Evolutionary conservation across 2,329 filamentous ascomycete genomes (phyloP).

Genomic region (Hymenotorrendiella dingleyae): DNA sequence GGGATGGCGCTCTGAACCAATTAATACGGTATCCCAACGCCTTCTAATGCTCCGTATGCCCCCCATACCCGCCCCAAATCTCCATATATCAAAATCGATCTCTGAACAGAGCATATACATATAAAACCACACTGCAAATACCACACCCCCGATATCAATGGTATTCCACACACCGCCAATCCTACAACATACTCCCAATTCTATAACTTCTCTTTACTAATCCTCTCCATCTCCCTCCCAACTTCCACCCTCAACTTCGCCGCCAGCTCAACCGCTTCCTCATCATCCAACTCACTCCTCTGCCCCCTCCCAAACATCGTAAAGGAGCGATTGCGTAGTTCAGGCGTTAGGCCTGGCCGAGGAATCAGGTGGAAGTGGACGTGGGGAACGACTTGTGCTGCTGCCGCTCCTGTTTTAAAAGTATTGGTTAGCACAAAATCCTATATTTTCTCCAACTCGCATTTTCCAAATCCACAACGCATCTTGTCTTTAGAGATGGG

Average conservation of each 20-base stretch:
- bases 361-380: constrained; percentile 95
- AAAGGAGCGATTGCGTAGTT: constrained; percentile 53
- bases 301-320: constrained; percentile 76
- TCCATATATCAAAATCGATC: not conserved
- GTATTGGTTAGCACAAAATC: not conserved
- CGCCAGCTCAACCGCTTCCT: constrained; percentile 60
- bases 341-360: constrained; percentile 55
- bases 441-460: not conserved
- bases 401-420: constrained; percentile 55
- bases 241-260: constrained; percentile 46
- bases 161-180: no score
- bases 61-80: not conserved
- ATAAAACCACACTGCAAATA: not conserved
- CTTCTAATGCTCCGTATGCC: not conserved
- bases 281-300: constrained; percentile 70
- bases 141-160: no score
- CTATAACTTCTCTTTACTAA: constrained; percentile 21
- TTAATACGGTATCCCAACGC: not conserved
- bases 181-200: not conserved
- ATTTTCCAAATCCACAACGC: not conserved
- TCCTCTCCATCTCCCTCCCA: constrained; percentile 38
- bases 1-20: no score
- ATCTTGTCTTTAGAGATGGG: no score
- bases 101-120: not conserved
- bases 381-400: constrained; percentile 88